Evolutionary conservation across 306 rosid species (phyloP).

Genomic region (Citrullus amarus): DNA sequence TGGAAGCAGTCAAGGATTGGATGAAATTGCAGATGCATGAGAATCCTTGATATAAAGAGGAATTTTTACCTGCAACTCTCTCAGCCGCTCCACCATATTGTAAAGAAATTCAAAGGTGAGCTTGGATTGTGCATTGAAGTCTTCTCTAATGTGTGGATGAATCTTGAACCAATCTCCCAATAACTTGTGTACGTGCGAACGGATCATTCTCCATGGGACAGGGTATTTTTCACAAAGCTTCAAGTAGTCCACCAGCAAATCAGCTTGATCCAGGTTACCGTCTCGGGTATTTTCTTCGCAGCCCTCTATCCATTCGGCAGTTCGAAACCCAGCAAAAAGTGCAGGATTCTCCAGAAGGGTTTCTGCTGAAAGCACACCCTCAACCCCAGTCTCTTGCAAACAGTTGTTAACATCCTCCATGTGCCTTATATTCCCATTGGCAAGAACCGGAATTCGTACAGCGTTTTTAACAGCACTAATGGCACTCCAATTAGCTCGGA

Average conservation of each 20-base stretch:
- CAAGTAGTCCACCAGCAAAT: slow-evolving; percentile 67
- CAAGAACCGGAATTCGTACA: slow-evolving; percentile 53
- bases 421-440: slow-evolving; percentile 48
- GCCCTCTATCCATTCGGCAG: slow-evolving; percentile 48
- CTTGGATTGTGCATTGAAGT: slow-evolving; percentile 57
- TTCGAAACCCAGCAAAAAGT: slow-evolving; percentile 73
- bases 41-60: slow-evolving; percentile 51
- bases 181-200: slow-evolving; percentile 83
- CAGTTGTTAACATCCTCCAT: slow-evolving; percentile 35
- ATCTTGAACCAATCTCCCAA: slow-evolving; percentile 88
- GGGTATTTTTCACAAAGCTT: slow-evolving; percentile 72
- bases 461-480: slow-evolving; percentile 73
- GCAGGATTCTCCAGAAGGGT: slow-evolving; percentile 92
- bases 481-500: slow-evolving; percentile 82
- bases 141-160: slow-evolving; percentile 88
- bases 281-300: slow-evolving; percentile 25
- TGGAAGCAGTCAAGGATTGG: slow-evolving; percentile 6
- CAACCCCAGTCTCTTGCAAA: slow-evolving; percentile 38
- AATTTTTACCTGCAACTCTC: slow-evolving; percentile 57
- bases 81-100: slow-evolving; percentile 50
- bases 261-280: slow-evolving; percentile 64
- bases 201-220: slow-evolving; percentile 93
- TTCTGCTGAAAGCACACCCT: slow-evolving; percentile 55
- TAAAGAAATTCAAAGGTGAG: slow-evolving; percentile 83
- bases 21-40: slow-evolving; percentile 5